Percentiles rank a stretch among this genome's conserved stretches.
These are phyloP conservation scores for Hansenula sp. DNA, from an alignment of 1,139 yeast genomes.

Conservation along the genomic window DNA sequence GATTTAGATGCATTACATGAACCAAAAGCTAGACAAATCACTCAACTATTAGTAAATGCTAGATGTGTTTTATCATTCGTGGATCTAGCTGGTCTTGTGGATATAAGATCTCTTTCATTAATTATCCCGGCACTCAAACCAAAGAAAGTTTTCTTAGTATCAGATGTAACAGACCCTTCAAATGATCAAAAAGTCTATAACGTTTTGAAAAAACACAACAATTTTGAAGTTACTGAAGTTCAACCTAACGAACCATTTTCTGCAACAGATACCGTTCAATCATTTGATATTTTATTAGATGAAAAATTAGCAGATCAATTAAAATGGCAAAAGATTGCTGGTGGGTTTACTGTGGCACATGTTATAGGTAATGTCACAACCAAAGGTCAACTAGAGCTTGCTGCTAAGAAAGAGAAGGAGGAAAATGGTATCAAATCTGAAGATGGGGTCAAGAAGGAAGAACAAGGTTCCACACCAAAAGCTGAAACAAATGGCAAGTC, in stretches of 20 bases:
- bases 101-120: constrained; percentile 73
- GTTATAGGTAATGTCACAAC: constrained; percentile 66
- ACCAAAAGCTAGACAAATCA: constrained; percentile 46
- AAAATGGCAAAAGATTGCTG: constrained; percentile 82
- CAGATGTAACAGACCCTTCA: constrained; percentile 36
- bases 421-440: constrained; percentile 12
- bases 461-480: background rate
- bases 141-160: constrained; percentile 57
- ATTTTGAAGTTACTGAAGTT: constrained; percentile 30
- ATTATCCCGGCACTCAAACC: constrained; percentile 82
- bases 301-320: constrained; percentile 57
- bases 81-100: constrained; percentile 84
- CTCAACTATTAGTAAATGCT: constrained; percentile 38
- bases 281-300: constrained; percentile 71
- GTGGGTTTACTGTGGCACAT: constrained; percentile 79
- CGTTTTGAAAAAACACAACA: constrained; percentile 24
- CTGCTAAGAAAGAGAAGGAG: constrained; percentile 7
- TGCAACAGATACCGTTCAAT: constrained; percentile 59
- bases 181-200: constrained; percentile 17
- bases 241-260: constrained; percentile 39
- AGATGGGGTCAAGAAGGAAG: constrained; percentile 11
- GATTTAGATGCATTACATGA: constrained; percentile 54
- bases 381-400: constrained; percentile 28
- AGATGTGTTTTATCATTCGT: constrained; percentile 74
- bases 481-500: constrained; percentile 4